Conservation (phyloP, 768 basidiomycete species). For the Amanita muscaria region DNA sequence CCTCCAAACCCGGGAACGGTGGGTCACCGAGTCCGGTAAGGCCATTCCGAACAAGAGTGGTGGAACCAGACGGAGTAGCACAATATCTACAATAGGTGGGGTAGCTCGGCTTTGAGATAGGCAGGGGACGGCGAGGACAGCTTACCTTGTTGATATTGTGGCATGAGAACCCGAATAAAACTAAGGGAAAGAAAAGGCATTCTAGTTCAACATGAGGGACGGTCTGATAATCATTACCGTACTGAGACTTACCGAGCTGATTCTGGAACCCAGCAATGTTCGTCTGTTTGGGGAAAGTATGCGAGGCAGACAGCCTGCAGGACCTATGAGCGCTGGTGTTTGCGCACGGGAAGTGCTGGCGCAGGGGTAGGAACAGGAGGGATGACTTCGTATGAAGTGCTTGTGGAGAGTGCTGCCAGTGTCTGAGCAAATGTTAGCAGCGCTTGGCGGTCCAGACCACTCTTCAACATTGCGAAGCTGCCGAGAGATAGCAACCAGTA, state of each 20-base stretch:
- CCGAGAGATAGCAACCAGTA: constrained; percentile 9
- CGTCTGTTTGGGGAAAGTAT: too few species aligned
- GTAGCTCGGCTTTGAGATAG: not conserved
- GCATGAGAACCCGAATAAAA: constrained; percentile 95
- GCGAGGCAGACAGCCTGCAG: too few species aligned
- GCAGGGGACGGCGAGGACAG: not conserved
- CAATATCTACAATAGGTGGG: constrained; percentile 90
- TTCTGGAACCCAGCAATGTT: constrained; percentile 98
- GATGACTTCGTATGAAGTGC: too few species aligned
- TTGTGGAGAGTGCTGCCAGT: too few species aligned
- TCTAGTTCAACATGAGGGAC: constrained; percentile 30
- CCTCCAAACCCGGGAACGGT: constrained; percentile 92
- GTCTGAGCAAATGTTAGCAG: too few species aligned
- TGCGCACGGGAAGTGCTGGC: too few species aligned
- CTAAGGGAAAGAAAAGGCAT: constrained; percentile 93
- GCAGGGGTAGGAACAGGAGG: too few species aligned
- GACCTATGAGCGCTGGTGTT: too few species aligned
- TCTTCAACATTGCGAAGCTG: constrained; percentile 51
- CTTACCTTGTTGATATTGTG: constrained; percentile 83
- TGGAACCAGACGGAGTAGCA: constrained; percentile 90
- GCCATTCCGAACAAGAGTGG: constrained; percentile 90
- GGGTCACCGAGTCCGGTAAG: constrained; percentile 92
- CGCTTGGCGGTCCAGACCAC: constrained; percentile 73
- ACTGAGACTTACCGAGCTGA: constrained; percentile 47
- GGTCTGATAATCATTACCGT: not conserved